phyloP scores from a whole-genome alignment of 371 early-diverging fungal genomes.

The Enterocytospora artemiae region DNA sequence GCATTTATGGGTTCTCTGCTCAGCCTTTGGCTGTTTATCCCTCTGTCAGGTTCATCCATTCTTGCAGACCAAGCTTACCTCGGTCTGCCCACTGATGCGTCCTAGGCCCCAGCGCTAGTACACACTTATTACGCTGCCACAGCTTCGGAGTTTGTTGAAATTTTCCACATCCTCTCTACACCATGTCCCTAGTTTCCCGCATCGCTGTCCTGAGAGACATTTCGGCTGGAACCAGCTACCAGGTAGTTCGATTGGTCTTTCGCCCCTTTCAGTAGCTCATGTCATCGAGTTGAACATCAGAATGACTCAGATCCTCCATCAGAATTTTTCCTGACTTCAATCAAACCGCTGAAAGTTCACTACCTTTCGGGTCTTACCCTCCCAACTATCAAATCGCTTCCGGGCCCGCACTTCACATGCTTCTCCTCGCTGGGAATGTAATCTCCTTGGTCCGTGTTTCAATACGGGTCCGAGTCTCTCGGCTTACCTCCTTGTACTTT shows the following conservation, averaged over 20 bases:
- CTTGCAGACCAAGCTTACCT: slow-evolving; percentile 35
- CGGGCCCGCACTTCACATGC: neutral
- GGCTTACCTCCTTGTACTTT: slow-evolving; percentile 10
- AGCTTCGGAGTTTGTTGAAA: slow-evolving; percentile 19
- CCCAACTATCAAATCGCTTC: slow-evolving; percentile 6
- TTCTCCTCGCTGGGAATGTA: slow-evolving; percentile 14
- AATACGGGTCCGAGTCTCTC: slow-evolving; percentile 24
- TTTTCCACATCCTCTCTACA: slow-evolving; percentile 9
- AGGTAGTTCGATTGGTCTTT: slow-evolving; percentile 43
- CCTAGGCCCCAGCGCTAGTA: neutral
- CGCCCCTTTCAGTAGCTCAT: slow-evolving; percentile 34
- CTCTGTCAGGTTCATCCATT: slow-evolving; percentile 18
- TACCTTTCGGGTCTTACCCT: slow-evolving; percentile 27
- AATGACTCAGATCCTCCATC: slow-evolving; percentile 33
- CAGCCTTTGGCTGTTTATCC: slow-evolving; percentile 15
- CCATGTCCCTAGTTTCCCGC: neutral
- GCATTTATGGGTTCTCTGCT: slow-evolving; percentile 6
- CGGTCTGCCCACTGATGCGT: slow-evolving; percentile 17
- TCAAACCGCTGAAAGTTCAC: slow-evolving; percentile 32
- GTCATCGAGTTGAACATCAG: slow-evolving; percentile 38
- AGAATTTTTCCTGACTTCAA: slow-evolving; percentile 28
- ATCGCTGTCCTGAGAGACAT: slow-evolving; percentile 46
- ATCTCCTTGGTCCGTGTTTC: slow-evolving; percentile 42
- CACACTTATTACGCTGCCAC: neutral
- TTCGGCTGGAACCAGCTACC: slow-evolving; percentile 45